A percentile compares a stretch with the other conserved stretches of the same genome.
These are phyloP conservation scores for Physocladia obscura DNA, from an alignment of 192 early-diverging fungal genomes.

Conservation along the genomic window DNA sequence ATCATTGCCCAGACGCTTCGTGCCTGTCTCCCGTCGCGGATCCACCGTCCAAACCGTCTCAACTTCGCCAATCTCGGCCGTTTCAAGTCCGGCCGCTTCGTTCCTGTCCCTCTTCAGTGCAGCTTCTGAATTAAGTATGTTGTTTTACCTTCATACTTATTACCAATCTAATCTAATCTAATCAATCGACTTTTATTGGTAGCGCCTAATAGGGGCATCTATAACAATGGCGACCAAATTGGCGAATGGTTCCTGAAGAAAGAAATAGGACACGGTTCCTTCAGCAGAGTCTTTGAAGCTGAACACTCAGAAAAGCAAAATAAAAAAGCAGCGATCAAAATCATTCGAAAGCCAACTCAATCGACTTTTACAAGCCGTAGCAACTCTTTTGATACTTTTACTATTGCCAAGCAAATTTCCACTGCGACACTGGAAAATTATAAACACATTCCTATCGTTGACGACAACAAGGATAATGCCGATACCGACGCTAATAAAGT, in stretches of 20 bases:
- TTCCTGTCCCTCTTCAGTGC: not conserved
- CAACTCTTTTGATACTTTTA: not conserved
- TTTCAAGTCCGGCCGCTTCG: not conserved
- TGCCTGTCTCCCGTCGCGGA: too few relatives aligned
- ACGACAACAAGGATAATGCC: not conserved
- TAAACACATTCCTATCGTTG: not conserved
- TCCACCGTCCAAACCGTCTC: too few relatives aligned
- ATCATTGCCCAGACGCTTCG: too few relatives aligned
- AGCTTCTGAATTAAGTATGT: not conserved
- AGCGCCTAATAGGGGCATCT: constrained; percentile 23
- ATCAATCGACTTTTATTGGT: not conserved
- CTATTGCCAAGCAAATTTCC: not conserved
- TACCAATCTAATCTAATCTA: not conserved
- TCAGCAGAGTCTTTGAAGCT: constrained; percentile 72
- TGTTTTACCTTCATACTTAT: not conserved
- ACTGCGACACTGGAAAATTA: not conserved
- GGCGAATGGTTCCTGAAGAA: constrained; percentile 67
- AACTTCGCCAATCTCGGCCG: too few relatives aligned
- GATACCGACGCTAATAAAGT: not conserved
- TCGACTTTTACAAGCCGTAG: not conserved
- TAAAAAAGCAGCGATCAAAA: constrained; percentile 64
- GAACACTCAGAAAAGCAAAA: constrained; percentile 28
- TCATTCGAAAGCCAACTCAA: constrained; percentile 27
- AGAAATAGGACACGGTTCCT: constrained; percentile 74
- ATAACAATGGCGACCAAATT: constrained; percentile 71